Evolutionary conservation across 2,329 filamentous ascomycete species (phyloP).

Genomic region (Pseudopithomyces maydicus): DNA sequence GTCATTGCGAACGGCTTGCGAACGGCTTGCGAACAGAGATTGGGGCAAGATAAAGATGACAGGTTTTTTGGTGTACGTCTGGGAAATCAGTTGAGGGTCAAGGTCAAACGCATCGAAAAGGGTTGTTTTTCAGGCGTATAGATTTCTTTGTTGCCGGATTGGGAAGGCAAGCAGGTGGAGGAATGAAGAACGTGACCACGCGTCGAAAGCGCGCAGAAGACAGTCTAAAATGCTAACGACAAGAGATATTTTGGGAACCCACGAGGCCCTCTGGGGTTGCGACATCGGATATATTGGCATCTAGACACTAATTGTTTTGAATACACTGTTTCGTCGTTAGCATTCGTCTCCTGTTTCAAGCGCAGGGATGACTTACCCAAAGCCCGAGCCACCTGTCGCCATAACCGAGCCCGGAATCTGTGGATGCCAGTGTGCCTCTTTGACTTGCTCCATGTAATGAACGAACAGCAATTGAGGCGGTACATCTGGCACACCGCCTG

Average conservation of each 20-base stretch:
- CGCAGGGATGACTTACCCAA: slow-evolving; percentile 59
- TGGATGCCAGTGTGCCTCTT: slow-evolving; percentile 96
- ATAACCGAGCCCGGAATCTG: slow-evolving; percentile 91
- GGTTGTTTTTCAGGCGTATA: neutral
- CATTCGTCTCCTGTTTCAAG: neutral
- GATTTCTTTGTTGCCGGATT: slow-evolving; percentile 1
- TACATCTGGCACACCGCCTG: slow-evolving; percentile 83
- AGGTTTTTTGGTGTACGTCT: neutral
- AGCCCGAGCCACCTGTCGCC: slow-evolving; percentile 85
- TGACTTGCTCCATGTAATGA: slow-evolving; percentile 92
- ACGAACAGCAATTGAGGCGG: slow-evolving; percentile 95
- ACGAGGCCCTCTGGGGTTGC: neutral
- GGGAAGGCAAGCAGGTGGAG: neutral
- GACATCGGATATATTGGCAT: slow-evolving; percentile 4
- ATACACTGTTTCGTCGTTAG: slow-evolving; percentile 34
- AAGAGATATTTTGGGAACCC: neutral
- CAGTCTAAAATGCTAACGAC: slow-evolving; percentile 1
- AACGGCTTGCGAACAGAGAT: neutral
- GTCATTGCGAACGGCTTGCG: neutral
- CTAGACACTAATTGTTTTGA: slow-evolving; percentile 50
- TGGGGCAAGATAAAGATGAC: neutral
- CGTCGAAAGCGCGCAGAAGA: neutral
- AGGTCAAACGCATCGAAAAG: neutral
- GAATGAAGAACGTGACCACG: slow-evolving; percentile 1
- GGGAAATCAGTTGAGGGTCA: neutral